Percentiles rank a stretch among this genome's conserved stretches.
phyloP scores from a whole-genome alignment of 495 filamentous ascomycete genomes.

The Neurospora sp. region DNA sequence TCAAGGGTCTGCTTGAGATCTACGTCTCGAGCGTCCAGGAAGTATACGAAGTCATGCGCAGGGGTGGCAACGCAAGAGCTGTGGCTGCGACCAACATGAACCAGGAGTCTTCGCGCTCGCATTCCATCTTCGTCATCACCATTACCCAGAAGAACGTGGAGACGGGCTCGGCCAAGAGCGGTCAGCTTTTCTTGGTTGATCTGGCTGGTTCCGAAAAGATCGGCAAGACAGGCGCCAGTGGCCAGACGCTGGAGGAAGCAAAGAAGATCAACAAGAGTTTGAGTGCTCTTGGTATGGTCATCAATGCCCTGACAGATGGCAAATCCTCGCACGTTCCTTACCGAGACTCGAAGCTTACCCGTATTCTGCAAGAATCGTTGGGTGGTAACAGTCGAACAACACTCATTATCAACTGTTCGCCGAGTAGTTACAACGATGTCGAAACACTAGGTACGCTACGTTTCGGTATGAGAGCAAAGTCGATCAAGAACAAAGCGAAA shows the following conservation, averaged over 20 bases:
- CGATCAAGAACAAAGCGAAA: conserved; percentile 99
- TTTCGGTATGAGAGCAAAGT: conserved; percentile 94
- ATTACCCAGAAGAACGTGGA: conserved; percentile 97
- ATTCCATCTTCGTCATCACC: conserved; percentile 97
- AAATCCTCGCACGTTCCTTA: conserved; percentile 98
- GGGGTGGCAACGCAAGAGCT: conserved; percentile 77
- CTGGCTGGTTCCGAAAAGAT: conserved; percentile 97
- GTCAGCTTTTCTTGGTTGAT: conserved; percentile 94
- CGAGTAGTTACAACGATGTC: conserved; percentile 94
- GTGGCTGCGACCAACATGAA: conserved; percentile 99
- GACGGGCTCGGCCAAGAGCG: conserved; percentile 91
- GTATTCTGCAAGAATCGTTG: conserved; percentile 91
- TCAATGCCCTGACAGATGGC: conserved; percentile 93
- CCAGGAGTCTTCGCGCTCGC: conserved; percentile 93
- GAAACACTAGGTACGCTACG: conserved; percentile 90
- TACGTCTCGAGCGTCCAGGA: conserved; percentile 94
- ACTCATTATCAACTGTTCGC: conserved; percentile 96
- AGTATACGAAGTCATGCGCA: conserved; percentile 94
- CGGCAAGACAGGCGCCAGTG: conserved; percentile 95
- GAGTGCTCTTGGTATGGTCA: conserved; percentile 96
- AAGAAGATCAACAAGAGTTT: conserved; percentile 99
- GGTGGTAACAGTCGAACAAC: conserved; percentile 97
- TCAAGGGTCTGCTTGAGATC: conserved; percentile 88
- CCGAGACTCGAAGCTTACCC: conserved; percentile 94
- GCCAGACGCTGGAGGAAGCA: conserved; percentile 94